Evolutionary conservation across 257 asterid species (phyloP), one percentile per base, ranked within the genome.

Genomic region (Cynanchum wilfordii): DNA sequence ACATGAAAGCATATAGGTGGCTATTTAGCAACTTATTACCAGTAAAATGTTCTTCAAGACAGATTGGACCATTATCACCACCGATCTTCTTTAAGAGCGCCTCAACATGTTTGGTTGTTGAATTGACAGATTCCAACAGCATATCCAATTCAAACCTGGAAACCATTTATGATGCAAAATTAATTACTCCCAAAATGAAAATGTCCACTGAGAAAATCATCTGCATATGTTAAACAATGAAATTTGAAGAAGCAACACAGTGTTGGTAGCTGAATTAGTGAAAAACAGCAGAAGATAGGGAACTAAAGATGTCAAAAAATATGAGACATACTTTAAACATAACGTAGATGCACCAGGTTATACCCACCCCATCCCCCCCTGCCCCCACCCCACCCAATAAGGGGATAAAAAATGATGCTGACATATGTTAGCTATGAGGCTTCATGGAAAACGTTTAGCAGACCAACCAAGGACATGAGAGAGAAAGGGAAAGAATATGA

Each of bases 121-220:
- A 76, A 59, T 87, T 92, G 80, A 90, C 97, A 52, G 96, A 89
- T 80, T 87, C 97, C 81, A 92, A 81, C 83, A 95, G 77, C 98
- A 95, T 90, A 90, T 95, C 99, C 76, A 95, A 84, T 82, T 95
- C 99, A 89, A 95, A 95, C 94, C 99, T 95, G 81, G 76, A 77
- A 84, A 64, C 13, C 47, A 17, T 64, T 36, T 64, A 62, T 62
- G 13, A 64, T 64, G 45, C 50, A 50, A 36, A 36, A 33, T 19
- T 36, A 33, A 64, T 64, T 64, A 64, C 27, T 19, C 27, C 27
- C 49, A 17, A 19, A 63, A 63, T 33, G 24, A 63, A 63, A 63
- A 33, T 17, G 68, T 7, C 49, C 68, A 33, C 4, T 1, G 2
- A 36, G n/a, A 60, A 60, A 25, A 16, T 5, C 30, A 58, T 30